Conservation (phyloP, 2,329 filamentous ascomycete species). For the Boeremia lycopersici region DNA sequence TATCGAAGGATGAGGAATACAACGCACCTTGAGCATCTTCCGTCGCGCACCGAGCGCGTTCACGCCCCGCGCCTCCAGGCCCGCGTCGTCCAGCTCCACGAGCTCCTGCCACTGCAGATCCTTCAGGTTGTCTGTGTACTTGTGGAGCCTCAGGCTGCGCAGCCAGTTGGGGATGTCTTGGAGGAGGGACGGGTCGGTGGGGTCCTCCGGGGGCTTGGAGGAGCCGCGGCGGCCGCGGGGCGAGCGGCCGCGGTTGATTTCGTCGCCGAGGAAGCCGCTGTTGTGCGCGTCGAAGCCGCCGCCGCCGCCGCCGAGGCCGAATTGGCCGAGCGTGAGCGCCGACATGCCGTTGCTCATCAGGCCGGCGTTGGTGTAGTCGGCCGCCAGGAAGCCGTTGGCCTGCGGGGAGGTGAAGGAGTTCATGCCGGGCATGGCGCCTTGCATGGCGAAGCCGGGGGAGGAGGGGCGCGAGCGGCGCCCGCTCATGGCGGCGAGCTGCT, state of each 20-base stretch:
- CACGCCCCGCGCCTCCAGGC: constrained; percentile 88
- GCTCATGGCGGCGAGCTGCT: constrained; percentile 83
- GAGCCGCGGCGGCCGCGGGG: constrained; percentile 90
- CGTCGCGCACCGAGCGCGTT: constrained; percentile 92
- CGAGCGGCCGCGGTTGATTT: constrained; percentile 87
- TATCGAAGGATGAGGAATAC: too few species aligned
- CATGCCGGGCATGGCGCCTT: constrained; percentile 65
- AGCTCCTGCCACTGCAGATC: constrained; percentile 96
- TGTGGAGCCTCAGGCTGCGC: constrained; percentile 90
- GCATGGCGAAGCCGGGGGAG: constrained; percentile 86
- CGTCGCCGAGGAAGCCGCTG: constrained; percentile 85
- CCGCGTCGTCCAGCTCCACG: constrained; percentile 89
- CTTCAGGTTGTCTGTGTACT: constrained; percentile 98
- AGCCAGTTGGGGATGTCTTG: constrained; percentile 97
- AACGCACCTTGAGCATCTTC: constrained; percentile 91
- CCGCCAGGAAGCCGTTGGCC: constrained; percentile 90
- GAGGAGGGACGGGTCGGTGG: constrained; percentile 85
- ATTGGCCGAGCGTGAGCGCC: constrained; percentile 72
- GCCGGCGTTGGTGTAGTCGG: constrained; percentile 78
- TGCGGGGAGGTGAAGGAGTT: constrained; percentile 81
- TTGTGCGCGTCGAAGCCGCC: constrained; percentile 60
- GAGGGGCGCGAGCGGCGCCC: constrained; percentile 83
- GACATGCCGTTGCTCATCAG: constrained; percentile 74
- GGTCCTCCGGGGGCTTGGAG: constrained; percentile 97
- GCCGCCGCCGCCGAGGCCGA: constrained; percentile 57